Evolutionary conservation across 2,329 filamentous ascomycete genomes (phyloP).

Genomic region (Penicillium freii): DNA sequence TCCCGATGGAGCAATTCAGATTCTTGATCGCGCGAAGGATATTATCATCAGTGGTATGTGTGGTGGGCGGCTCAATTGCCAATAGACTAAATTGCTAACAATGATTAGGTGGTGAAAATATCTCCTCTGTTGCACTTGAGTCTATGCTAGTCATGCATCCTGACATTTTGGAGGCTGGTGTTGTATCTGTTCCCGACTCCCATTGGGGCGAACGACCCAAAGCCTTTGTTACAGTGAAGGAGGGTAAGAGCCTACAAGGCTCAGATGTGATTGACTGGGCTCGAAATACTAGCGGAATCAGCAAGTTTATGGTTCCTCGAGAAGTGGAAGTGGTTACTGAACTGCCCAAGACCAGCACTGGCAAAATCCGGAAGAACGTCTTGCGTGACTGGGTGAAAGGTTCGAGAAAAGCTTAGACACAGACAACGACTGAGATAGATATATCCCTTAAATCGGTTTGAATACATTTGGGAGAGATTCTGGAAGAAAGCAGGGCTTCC

Average conservation of each 20-base stretch:
- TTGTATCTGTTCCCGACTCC: conserved; percentile 80
- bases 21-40: conserved; percentile 91
- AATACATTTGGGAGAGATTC: neutral
- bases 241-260: conserved; percentile 59
- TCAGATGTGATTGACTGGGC: conserved; percentile 83
- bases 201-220: conserved; percentile 98
- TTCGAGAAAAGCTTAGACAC: conserved; percentile 25
- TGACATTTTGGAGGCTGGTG: conserved; percentile 84
- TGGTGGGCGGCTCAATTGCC: neutral
- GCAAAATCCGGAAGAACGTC: conserved; percentile 95
- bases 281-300: conserved; percentile 74
- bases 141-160: conserved; percentile 85
- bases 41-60: conserved; percentile 88
- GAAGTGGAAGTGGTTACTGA: conserved; percentile 78
- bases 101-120: conserved; percentile 81
- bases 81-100: neutral
- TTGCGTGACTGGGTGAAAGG: conserved; percentile 78
- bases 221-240: conserved; percentile 80
- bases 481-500: neutral
- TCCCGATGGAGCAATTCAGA: conserved; percentile 84
- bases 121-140: conserved; percentile 89
- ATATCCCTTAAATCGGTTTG: neutral
- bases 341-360: conserved; percentile 94
- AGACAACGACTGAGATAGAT: neutral
- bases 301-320: conserved; percentile 79